phyloP scores from a whole-genome alignment of 257 asterid species.

The Avicennia marina region DNA sequence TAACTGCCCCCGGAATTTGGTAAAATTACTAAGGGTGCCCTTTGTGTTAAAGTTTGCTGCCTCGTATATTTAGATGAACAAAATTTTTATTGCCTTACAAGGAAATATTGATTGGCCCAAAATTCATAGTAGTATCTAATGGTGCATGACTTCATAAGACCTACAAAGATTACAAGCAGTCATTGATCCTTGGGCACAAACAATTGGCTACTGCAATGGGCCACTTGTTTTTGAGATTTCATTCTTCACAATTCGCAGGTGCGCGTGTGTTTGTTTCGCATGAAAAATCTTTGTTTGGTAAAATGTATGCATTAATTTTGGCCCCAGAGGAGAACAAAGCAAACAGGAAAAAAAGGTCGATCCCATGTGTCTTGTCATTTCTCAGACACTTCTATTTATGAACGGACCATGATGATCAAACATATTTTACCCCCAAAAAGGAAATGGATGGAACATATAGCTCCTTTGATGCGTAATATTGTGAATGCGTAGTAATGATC shows the following conservation, averaged over 20 bases:
- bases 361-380: conserved; percentile 12
- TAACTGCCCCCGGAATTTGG: too few species aligned
- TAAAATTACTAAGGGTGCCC: too few species aligned
- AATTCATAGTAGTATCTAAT: too few species aligned
- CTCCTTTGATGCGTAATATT: too few species aligned
- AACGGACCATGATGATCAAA: background rate
- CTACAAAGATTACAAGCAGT: background rate
- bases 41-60: too few species aligned
- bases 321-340: background rate
- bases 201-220: background rate
- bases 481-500: too few species aligned
- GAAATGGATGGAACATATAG: background rate
- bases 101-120: too few species aligned
- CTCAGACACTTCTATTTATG: background rate
- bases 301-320: background rate
- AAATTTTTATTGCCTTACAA: too few species aligned
- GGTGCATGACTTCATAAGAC: too few species aligned
- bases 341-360: background rate
- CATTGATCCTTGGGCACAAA: background rate
- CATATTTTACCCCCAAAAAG: too few species aligned
- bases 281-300: conserved; percentile 9
- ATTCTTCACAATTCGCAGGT: background rate
- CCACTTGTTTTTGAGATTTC: background rate
- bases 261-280: too few species aligned
- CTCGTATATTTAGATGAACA: too few species aligned